Conservation (phyloP, 352 stramenopile genomes). For the Globisporangium acanthophoron region DNA sequence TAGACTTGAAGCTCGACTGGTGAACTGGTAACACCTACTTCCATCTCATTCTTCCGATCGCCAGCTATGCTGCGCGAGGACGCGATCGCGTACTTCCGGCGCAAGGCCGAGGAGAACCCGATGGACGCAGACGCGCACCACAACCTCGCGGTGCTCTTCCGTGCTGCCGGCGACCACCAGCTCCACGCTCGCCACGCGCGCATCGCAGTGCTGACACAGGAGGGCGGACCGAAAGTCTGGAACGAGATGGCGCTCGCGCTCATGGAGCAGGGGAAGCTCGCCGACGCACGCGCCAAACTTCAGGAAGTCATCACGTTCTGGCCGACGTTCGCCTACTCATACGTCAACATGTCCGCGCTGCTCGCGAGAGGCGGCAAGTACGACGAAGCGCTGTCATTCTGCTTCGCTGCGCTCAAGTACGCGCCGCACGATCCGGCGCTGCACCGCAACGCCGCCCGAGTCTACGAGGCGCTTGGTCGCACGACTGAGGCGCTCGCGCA, state of each 20-base stretch:
- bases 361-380: slow-evolving; percentile 38
- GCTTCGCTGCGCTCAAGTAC: slow-evolving; percentile 28
- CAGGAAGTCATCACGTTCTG: slow-evolving; percentile 33
- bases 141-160: slow-evolving; percentile 50
- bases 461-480: slow-evolving; percentile 50
- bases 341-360: slow-evolving; percentile 54
- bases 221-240: slow-evolving; percentile 42
- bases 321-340: slow-evolving; percentile 41
- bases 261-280: slow-evolving; percentile 30
- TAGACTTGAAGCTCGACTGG: not conserved
- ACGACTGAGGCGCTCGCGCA: slow-evolving; percentile 38
- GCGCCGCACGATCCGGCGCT: slow-evolving; percentile 35
- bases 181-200: slow-evolving; percentile 37
- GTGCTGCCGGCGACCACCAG: slow-evolving; percentile 35
- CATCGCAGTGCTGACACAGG: slow-evolving; percentile 57
- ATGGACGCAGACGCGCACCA: slow-evolving; percentile 54
- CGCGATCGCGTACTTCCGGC: slow-evolving; percentile 59
- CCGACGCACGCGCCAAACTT: slow-evolving; percentile 38
- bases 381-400: slow-evolving; percentile 33
- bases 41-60: not conserved
- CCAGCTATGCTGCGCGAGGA: slow-evolving; percentile 35
- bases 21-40: not conserved
- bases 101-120: slow-evolving; percentile 45
- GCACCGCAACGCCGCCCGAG: slow-evolving; percentile 50
- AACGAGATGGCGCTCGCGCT: slow-evolving; percentile 59